Evolutionary conservation across 2,329 filamentous ascomycete genomes (phyloP), one percentile per base, ranked within the genome.

Genomic region (Sporothrix humicola): DNA sequence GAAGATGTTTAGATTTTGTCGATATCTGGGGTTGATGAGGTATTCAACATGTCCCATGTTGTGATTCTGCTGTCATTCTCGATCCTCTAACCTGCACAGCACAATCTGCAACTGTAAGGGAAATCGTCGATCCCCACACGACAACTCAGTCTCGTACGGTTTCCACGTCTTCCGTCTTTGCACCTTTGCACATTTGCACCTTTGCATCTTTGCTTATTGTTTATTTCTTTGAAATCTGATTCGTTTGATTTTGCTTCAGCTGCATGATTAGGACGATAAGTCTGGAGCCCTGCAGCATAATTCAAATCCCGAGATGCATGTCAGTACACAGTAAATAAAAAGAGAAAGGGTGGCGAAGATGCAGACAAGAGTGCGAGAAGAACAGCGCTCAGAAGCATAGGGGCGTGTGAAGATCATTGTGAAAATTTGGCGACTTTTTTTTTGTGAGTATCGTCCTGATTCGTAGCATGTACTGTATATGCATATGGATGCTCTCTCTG

Each of bases 241-340:
- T 52, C 13, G 48, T 26, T 56, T 56, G 52, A 26, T 56, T 56
- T 56, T 37, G 31, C 31, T 37, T 12, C 52, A 26, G 5, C 31
- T 65, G 31, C 31, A 37, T 37, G 31, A 37, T 37, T 37, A 5
- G 4, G 7, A 37, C 31, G 31, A 5, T 2, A 37, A 3, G 4
- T 37, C 42, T 3, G 59, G 20, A 23, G 42, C 42, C 61, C 61
- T 48, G 61, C 61, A 65, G 42, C 61, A n/a, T 65, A 37, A 37
- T 9, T 48, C 42, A 65, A 48, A 48, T 26, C n/a, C 61, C 61
- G 23, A 65, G 10, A 48, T 17, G 42, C 42, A 48, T 44, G 31
- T 37, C 7, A 7, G 31, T 5, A 37, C 4, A 37, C 7, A 7
- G 31, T 37, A 37, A 5, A 37, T 37, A 23, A 12, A 26, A 12